phyloP scores from a whole-genome alignment of 164 flowering plant species.

The Cinnamomum chago region DNA sequence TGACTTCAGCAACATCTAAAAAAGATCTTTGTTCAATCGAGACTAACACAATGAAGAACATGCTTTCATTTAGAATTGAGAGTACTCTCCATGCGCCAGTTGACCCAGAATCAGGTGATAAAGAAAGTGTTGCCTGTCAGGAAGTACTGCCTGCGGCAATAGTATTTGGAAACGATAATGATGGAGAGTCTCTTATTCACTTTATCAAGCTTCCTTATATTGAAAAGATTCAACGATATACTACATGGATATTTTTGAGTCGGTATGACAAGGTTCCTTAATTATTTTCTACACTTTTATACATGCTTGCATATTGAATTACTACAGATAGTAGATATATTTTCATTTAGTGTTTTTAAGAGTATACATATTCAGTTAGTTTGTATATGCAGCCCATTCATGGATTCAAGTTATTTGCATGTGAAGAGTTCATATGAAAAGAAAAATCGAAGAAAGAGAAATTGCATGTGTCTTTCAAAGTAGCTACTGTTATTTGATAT shows the following conservation, averaged over 20 bases:
- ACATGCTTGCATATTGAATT: neutral
- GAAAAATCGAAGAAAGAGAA: neutral
- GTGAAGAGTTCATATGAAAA: neutral
- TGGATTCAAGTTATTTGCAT: neutral
- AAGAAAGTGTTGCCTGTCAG: conserved; percentile 38
- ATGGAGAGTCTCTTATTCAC: conserved; percentile 12
- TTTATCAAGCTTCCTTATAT: conserved; percentile 54
- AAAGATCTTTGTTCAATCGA: conserved; percentile 18
- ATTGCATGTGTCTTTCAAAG: neutral
- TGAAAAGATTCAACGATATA: conserved; percentile 83
- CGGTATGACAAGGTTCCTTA: conserved; percentile 33
- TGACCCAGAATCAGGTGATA: conserved; percentile 58
- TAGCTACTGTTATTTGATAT: neutral
- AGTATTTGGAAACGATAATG: conserved; percentile 15
- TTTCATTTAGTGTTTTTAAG: neutral
- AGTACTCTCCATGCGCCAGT: conserved; percentile 40
- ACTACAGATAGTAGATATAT: neutral
- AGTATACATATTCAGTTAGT: neutral
- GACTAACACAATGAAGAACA: conserved; percentile 24
- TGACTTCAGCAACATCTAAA: conserved; percentile 26
- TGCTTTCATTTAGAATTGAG: conserved; percentile 50
- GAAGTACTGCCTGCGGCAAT: conserved; percentile 38
- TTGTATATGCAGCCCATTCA: neutral
- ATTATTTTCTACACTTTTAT: neutral
- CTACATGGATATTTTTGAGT: conserved; percentile 91